Base-by-base conservation (phyloP, 2,329 filamentous ascomycete genomes). In the Xylariaceae sp. region DNA sequence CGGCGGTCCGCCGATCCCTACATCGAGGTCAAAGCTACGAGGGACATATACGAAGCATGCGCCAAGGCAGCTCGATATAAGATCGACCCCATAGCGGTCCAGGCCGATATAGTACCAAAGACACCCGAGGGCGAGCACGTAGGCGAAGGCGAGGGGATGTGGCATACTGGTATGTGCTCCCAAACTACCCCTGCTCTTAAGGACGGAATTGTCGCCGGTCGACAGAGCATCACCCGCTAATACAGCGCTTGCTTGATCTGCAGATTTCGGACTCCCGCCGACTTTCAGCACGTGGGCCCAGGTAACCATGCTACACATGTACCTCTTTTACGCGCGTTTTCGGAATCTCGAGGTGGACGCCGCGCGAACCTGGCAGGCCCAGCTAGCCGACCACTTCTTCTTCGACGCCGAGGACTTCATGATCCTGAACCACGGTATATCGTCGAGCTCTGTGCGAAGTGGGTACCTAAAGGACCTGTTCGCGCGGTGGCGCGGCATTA, bases 211-310 rank as follows among this genome's bases (percentile, higher is more conserved):
- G 22, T 49, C 54, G 40, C 43, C 15, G 21, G 29, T 30, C 3
- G 22, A 49, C 13, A 26, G 3, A 26, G 16, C 29, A n/a, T 16
- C 16, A 50, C 40, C 13, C 19, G 41, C 49, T 58, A 54, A 58
- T 40, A 43, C 16, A n/a, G 21, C 18, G 21, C 7, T 29, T 10
- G 21, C 19, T 30, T 19, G 48, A 9, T 22, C 16, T 32, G 10
- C 65, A 95, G 89, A 86, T 48, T 83, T 96, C 59, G 82, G 82
- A 22, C 82, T 99, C 16, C 79, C 81, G 30, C 89, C 91, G 0
- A 97, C 91, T 0, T 99, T 99, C 72, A 92, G 86, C 68, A 92
- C 89, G 53, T 99, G 94, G 94, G 89, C 91, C 18, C 92, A 97
- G 72, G 86, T 97, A 42, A 94, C 92, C 34, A 95, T 96, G 79